Percentiles rank a stretch among this genome's conserved stretches.
Evolutionary conservation across 2,329 filamentous ascomycete species (phyloP).

Genomic region (Fusarium newnesense): DNA sequence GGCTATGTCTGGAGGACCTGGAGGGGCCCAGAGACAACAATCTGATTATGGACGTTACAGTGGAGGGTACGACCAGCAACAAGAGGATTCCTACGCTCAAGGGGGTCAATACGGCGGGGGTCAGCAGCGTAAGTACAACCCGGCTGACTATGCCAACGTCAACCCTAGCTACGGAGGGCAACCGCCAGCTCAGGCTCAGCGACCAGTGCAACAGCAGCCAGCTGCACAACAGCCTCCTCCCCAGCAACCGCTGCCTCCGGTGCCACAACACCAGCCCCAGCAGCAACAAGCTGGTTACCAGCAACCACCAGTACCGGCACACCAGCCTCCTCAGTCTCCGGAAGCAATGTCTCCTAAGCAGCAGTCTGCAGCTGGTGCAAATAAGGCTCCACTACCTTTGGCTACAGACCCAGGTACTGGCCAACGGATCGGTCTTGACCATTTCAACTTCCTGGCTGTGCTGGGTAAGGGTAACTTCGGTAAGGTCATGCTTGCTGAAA

Average conservation of each 20-base stretch:
- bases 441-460: conserved; percentile 99
- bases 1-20: conserved; percentile 65
- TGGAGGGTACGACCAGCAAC: conserved; percentile 47
- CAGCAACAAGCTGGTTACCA: conserved; percentile 51
- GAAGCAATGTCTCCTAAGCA: conserved; percentile 50
- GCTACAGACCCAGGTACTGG: conserved; percentile 79
- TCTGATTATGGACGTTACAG: conserved; percentile 50
- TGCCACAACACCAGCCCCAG: conserved; percentile 47
- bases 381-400: conserved; percentile 71
- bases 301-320: conserved; percentile 45
- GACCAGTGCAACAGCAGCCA: conserved; percentile 44
- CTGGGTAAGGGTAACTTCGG: conserved; percentile 99
- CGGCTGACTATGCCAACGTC: conserved; percentile 77
- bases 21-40: conserved; percentile 47
- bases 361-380: conserved; percentile 46
- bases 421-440: conserved; percentile 90
- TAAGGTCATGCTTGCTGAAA: conserved; percentile 99
- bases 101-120: conserved; percentile 48
- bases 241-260: conserved; percentile 49
- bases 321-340: conserved; percentile 55
- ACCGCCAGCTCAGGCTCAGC: conserved; percentile 46
- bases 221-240: conserved; percentile 53
- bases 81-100: conserved; percentile 51
- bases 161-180: conserved; percentile 56
- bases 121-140: conserved; percentile 77